A percentile compares a stretch with the other conserved stretches of the same genome.
Conservation (phyloP, 805 yeast species). For the Zygosaccharomyces lentus region DNA sequence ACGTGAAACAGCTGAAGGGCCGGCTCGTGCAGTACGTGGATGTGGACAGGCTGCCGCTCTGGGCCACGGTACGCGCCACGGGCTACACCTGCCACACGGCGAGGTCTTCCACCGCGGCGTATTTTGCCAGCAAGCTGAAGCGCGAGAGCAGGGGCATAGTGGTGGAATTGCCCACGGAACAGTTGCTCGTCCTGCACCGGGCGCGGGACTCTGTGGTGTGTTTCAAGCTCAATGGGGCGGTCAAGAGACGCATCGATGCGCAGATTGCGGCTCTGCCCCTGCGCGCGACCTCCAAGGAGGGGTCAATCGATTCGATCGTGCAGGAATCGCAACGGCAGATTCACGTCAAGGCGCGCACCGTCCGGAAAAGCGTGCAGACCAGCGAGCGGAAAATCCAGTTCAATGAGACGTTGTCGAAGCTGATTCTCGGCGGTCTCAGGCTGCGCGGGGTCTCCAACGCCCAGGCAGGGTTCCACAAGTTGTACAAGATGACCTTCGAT, state of each 20-base stretch:
- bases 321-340: slow-evolving; percentile 21
- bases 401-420: slow-evolving; percentile 33
- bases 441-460: slow-evolving; percentile 33
- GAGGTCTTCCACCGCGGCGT: slow-evolving; percentile 27
- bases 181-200: slow-evolving; percentile 9
- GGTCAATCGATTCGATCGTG: slow-evolving; percentile 21
- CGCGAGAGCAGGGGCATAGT: slow-evolving; percentile 25
- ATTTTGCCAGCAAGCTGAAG: slow-evolving; percentile 27
- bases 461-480: slow-evolving; percentile 31
- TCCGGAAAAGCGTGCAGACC: slow-evolving; percentile 20
- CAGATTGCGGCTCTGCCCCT: slow-evolving; percentile 6
- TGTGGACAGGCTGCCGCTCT: slow-evolving; percentile 25
- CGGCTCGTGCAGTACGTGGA: slow-evolving; percentile 23
- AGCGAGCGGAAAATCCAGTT: slow-evolving; percentile 28
- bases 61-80: slow-evolving; percentile 17
- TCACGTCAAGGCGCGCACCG: slow-evolving; percentile 12
- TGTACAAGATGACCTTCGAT: slow-evolving; percentile 36
- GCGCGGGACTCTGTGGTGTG: slow-evolving; percentile 10
- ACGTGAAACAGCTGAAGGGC: slow-evolving; percentile 12
- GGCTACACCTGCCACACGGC: slow-evolving; percentile 22
- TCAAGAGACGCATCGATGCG: slow-evolving; percentile 13
- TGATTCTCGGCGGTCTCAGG: slow-evolving; percentile 37
- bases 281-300: slow-evolving; percentile 7
- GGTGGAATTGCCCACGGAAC: slow-evolving; percentile 7
- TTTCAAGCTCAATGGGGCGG: slow-evolving; percentile 6